Conservation (phyloP, 768 basidiomycete species). For the Naganishia onofrii region DNA sequence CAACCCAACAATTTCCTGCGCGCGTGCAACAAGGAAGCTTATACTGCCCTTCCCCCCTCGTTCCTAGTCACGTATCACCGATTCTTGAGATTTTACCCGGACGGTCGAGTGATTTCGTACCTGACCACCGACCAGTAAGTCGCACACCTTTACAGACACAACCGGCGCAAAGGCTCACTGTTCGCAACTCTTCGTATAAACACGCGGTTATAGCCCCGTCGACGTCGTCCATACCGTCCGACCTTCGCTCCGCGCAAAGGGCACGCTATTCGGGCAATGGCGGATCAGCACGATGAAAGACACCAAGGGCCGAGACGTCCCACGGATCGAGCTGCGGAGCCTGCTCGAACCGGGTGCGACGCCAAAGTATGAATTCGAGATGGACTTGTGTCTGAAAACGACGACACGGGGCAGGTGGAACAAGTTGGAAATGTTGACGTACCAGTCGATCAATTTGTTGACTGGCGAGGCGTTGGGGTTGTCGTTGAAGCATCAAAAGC, state of each 20-base stretch:
- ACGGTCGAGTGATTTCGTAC: slow-evolving; percentile 80
- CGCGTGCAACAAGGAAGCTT: neutral
- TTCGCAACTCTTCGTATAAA: too few species aligned
- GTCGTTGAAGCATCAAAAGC: slow-evolving; percentile 73
- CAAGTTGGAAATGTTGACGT: slow-evolving; percentile 69
- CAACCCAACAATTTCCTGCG: neutral
- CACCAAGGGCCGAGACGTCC: slow-evolving; percentile 3
- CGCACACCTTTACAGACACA: neutral
- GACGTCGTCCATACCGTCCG: slow-evolving; percentile 73
- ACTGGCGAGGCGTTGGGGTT: slow-evolving; percentile 71
- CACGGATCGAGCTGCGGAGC: slow-evolving; percentile 38
- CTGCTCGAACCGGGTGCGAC: slow-evolving; percentile 45
- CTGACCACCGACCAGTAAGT: slow-evolving; percentile 66
- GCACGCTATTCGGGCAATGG: slow-evolving; percentile 48
- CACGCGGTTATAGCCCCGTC: slow-evolving; percentile 37
- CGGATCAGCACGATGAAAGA: slow-evolving; percentile 32
- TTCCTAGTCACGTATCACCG: slow-evolving; percentile 76
- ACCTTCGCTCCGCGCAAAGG: slow-evolving; percentile 66
- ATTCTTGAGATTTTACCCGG: slow-evolving; percentile 85
- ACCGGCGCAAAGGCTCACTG: too few species aligned
- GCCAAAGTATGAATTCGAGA: slow-evolving; percentile 52
- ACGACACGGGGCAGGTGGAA: slow-evolving; percentile 68
- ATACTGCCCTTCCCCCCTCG: neutral
- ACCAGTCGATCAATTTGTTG: slow-evolving; percentile 72
- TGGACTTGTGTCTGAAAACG: slow-evolving; percentile 53